Base-by-base conservation (phyloP, 2,329 filamentous ascomycete genomes). In the Scortechinia acanthostroma region DNA sequence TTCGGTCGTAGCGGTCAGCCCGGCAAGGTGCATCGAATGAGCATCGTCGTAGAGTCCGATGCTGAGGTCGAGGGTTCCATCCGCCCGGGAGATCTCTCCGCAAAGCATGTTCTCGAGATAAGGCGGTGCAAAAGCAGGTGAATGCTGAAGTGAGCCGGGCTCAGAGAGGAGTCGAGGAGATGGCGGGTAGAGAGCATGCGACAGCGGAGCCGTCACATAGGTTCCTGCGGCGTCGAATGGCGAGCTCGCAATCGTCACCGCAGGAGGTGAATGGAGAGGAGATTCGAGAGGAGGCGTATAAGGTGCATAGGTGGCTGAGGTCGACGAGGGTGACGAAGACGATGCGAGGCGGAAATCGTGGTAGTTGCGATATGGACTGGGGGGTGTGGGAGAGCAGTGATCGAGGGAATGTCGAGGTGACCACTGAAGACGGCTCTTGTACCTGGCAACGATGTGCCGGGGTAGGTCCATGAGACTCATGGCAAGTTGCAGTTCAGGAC, bases 401-500 rank as follows among this genome's bases (percentile, higher is more conserved):
- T 65, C 62, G 22, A 65, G 51, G 0, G 62, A 63, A 3, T 55
- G 51, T 43, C 55, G 59, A 17, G 61, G 58, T 1, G 61, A 62
- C 59, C 58, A 66, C 17, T 61, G 55, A 19, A 67, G 54, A 21
- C 59, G 58, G 40, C 54, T 55, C 45, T 61, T 61, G 52, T 70
- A 69, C 44, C 58, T 58, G 20, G 58, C 54, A 28, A 65, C 58
- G 15, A 63, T 58, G 45, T 66, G 61, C 4, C 59, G 60, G 2
- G 68, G 68, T 2, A 69, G 53, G 15, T 70, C 65, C 58, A 70
- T 66, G 16, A 70, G 51, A 2, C 53, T 55, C 21, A 66, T 47
- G 14, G 66, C 61, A 5, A 65, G 53, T 25, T 65, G 62, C 2
- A 67, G 46, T 10, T 64, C 63, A 1, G 60, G 54, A 42, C 63